Evolutionary conservation across 2,329 filamentous ascomycete genomes (phyloP), one percentile per base, ranked within the genome.

Genomic region (Gaeumannomyces tritici): DNA sequence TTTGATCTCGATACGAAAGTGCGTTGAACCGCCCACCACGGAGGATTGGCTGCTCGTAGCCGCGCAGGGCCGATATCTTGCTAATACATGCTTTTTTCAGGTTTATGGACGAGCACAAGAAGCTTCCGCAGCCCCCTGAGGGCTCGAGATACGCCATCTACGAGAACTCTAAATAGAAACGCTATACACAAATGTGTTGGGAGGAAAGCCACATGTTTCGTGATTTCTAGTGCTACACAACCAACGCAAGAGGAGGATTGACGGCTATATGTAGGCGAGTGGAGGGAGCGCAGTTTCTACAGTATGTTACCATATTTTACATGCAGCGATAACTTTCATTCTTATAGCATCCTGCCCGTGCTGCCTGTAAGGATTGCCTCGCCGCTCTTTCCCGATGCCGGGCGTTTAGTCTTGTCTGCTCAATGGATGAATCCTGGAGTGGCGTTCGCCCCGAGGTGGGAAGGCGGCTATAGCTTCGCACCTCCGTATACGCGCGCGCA

Each of bases 31-130:
- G 31, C 47, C 11, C 47, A 59, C 15, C 11, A 7, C 4, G 28
- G 26, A 31, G 21, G n/a, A 7, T 11, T 47, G 18, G 33, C 61
- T 66, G 4, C 24, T 21, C 33, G 33, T 2, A 15, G 12, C 12
- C 15, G 29, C 29, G 29, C 28, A 12, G 27, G 21, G 6, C 24
- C 15, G 26, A 56, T 21, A 3, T 3, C 15, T 28, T 29, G 24
- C 55, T 29, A 26, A 33, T 68, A 54, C 24, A 5, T 67, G 65
- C 9, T n/a, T 62, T 4, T 9, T 33, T 15, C 67, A 96, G 93
- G 76, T 96, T 90, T 74, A 98, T 99, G 95, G 93, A 93, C 33
- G 85, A 93, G 64, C 87, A 98, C 79, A 97, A 97, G 84, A 98
- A 98, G 79, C 86, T 97, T 33, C 89, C 91, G 15, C 95, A 99